Evolutionary conservation across 2,329 filamentous ascomycete species (phyloP).

Genomic region (Monosporascus cannonballus): DNA sequence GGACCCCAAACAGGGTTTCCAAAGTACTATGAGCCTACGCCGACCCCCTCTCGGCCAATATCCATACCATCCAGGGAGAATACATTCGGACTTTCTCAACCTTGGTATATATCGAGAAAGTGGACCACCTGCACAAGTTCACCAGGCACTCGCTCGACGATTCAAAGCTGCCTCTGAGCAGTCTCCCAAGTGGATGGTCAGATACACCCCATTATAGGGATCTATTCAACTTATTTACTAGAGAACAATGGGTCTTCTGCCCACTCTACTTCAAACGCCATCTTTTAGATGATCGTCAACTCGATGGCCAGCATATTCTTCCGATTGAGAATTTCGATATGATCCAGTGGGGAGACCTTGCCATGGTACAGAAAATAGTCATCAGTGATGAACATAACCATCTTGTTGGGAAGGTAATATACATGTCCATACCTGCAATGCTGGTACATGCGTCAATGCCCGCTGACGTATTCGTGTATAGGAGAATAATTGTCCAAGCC

Average conservation of each 20-base stretch:
- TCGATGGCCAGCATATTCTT: conserved; percentile 1
- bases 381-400: conserved; percentile 5
- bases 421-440: neutral
- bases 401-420: conserved; percentile 2
- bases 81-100: conserved; percentile 11
- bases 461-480: neutral
- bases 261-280: conserved; percentile 2
- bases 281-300: conserved; percentile 3
- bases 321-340: conserved; percentile 2
- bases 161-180: conserved; percentile 3
- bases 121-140: conserved; percentile 2
- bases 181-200: conserved; percentile 1
- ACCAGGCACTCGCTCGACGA: conserved; percentile 6
- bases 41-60: conserved; percentile 1
- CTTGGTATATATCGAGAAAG: conserved; percentile 6
- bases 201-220: conserved; percentile 1
- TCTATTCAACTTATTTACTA: neutral
- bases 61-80: conserved; percentile 3
- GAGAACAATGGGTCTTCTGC: conserved; percentile 9
- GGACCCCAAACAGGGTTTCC: conserved; percentile 4
- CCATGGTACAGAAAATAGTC: conserved; percentile 5
- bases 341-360: conserved; percentile 4
- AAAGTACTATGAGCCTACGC: conserved; percentile 3
- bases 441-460: neutral
- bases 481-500: neutral